Conservation (phyloP, 2,329 filamentous ascomycete genomes). For the Cordyceps farinosa region DNA sequence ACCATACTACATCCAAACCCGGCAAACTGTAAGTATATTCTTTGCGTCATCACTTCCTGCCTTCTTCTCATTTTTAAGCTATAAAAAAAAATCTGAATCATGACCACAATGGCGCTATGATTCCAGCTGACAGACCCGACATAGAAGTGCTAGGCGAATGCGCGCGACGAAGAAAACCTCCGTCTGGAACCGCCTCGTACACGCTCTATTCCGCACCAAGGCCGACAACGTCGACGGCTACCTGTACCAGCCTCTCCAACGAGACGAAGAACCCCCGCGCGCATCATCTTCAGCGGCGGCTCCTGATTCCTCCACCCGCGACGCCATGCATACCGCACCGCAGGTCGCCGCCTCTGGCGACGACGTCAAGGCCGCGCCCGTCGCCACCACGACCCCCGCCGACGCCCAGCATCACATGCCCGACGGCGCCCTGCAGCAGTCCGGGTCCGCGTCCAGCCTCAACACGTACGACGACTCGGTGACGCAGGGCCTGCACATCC, state of each 20-base stretch:
- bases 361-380: conserved; percentile 21
- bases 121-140: background rate
- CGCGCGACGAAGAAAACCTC: background rate
- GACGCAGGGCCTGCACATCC: conserved; percentile 48
- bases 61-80: too few relatives aligned
- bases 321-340: background rate
- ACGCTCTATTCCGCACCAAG: background rate
- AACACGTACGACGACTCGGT: conserved; percentile 34
- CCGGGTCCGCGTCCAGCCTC: conserved; percentile 12
- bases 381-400: conserved; percentile 18
- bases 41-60: too few relatives aligned
- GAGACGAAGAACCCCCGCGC: background rate
- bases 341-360: conserved; percentile 15
- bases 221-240: background rate
- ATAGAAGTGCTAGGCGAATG: background rate
- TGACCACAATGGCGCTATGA: too few relatives aligned
- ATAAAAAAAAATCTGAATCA: background rate
- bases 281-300: background rate
- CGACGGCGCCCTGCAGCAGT: background rate
- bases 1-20: background rate
- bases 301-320: background rate
- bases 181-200: background rate
- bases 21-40: background rate
- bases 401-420: background rate
- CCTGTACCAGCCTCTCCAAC: conserved; percentile 1